Evolutionary conservation across 805 yeast species (phyloP).

Genomic region (Peterozyma xylosa): DNA sequence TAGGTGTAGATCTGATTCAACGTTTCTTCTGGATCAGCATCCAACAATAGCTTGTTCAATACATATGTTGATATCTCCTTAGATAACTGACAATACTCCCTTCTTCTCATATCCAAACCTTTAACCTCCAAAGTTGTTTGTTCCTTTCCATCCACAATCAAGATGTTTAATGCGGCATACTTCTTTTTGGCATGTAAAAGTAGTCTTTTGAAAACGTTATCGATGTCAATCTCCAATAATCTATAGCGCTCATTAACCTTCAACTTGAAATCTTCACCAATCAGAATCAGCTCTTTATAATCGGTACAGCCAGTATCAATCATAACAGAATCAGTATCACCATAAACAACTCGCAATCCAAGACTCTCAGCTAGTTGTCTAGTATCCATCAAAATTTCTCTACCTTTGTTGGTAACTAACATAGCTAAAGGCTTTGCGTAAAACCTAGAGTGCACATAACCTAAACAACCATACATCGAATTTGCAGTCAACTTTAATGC

Average conservation of each 20-base stretch:
- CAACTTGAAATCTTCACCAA: constrained; percentile 80
- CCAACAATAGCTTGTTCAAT: constrained; percentile 62
- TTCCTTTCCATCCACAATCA: constrained; percentile 46
- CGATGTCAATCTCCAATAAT: constrained; percentile 88
- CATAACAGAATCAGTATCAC: constrained; percentile 99
- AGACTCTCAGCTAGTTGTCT: constrained; percentile 85
- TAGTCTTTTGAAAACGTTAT: constrained; percentile 81
- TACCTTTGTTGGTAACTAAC: constrained; percentile 90
- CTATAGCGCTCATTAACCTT: constrained; percentile 85
- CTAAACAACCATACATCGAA: constrained; percentile 99
- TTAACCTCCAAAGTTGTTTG: constrained; percentile 71
- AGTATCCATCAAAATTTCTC: constrained; percentile 91
- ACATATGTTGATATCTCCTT: constrained; percentile 80
- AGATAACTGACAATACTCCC: constrained; percentile 91
- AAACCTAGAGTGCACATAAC: constrained; percentile 84
- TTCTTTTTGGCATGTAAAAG: constrained; percentile 93
- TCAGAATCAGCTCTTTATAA: constrained; percentile 65
- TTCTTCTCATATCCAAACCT: constrained; percentile 94
- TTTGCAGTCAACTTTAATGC: constrained; percentile 96
- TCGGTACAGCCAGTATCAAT: constrained; percentile 77
- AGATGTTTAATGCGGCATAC: constrained; percentile 83
- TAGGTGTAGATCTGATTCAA: constrained; percentile 64
- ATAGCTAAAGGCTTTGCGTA: constrained; percentile 95
- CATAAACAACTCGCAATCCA: constrained; percentile 83
- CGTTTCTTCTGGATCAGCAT: constrained; percentile 70